Evolutionary conservation across 176 grass and related monocot species (phyloP), one percentile per base, ranked within the genome.

Genomic region (Elaeis guineensis): DNA sequence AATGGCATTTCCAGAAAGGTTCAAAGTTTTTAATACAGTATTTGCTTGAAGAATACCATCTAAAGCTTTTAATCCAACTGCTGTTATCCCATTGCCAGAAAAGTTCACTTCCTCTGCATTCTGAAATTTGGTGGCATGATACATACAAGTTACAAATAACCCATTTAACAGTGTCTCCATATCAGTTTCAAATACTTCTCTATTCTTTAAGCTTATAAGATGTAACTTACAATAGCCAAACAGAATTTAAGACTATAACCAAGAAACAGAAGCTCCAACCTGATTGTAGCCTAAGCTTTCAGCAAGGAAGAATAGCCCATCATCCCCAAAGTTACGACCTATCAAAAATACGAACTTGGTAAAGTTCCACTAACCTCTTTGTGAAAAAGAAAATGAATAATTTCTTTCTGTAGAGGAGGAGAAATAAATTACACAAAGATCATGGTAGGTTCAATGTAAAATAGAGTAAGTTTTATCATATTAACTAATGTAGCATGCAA

Each of bases 221-320:
- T 44, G 35, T 44, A 44, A 44, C 35, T 44, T 12, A 44, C 9
- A 44, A 30, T 30, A 30, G 28, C 28, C 28, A 30, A 6, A 30
- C 5, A 30, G 6, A 30, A 30, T 30, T 30, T 6, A 30, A 30
- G 5, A 1, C 28, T 30, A 30, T 18, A 55, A 55, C 18, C 17
- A 55, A 17, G 6, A 50, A 7, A 74, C 52, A 62, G 48, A 19
- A 78, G 66, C 25, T 51, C 72, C 58, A 14, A 98, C 93, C 78
- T 92, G 89, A 81, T 89, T 92, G 78, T 92, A 90, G 32, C 81
- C 93, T 72, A 98, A 76, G 70, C 93, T 92, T 85, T 98, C 93
- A 29, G 93, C 93, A 59, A 98, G 87, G 70, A 98, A 98, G 64
- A 89, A 98, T 1, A 92, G 35, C 19, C 93, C 93, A 39, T 92